Base-by-base conservation (phyloP, 1,139 yeast species). In the Saccharomyces pastorianus region DNA sequence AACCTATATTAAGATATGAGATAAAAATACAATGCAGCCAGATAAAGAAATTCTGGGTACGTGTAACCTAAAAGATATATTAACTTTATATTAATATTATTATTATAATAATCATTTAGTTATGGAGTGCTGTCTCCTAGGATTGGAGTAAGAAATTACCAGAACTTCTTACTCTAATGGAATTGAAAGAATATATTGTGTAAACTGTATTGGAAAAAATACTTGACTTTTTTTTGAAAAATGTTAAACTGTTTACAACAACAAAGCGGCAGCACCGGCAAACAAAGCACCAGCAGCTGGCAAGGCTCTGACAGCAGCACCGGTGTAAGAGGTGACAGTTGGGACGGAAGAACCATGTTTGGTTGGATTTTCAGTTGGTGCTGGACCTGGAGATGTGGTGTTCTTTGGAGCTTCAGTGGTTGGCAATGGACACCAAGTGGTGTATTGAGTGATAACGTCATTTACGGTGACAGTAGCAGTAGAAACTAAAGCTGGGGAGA, bases 241-340 rank as follows among this genome's bases (percentile, higher is more conserved):
- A 44, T 34, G 44, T 48, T 20, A 9, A 49, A 64, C 23, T 20
- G 23, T 20, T 68, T 68, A 69, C 64, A 69, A 67, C 64, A 69
- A 64, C 62, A 69, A 62, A 64, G 71, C 72, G 58, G 71, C 72
- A 57, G 69, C 71, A 68, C 72, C 72, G 58, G 71, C 72, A 44
- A 68, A 54, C 61, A 69, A 64, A 62, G 71, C 72, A 66, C 71
- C 72, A 58, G 67, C 71, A 62, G 71, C 72, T 65, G 72, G 72
- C 55, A 68, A 57, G 57, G 66, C 69, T 61, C 63, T 66, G 53
- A 61, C 68, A 57, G 70, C 72, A 59, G 69, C 72, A 66, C 69
- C 69, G 55, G 66, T 62, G 65, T 55, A 64, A 53, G 64, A 54
- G 58, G 61, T 50, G 55, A 58, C 58, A 48, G 44, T 34, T 50